Percentiles rank a stretch among this genome's conserved stretches.
Conservation (phyloP, 768 basidiomycete species). For the Ephemerocybe angulata region DNA sequence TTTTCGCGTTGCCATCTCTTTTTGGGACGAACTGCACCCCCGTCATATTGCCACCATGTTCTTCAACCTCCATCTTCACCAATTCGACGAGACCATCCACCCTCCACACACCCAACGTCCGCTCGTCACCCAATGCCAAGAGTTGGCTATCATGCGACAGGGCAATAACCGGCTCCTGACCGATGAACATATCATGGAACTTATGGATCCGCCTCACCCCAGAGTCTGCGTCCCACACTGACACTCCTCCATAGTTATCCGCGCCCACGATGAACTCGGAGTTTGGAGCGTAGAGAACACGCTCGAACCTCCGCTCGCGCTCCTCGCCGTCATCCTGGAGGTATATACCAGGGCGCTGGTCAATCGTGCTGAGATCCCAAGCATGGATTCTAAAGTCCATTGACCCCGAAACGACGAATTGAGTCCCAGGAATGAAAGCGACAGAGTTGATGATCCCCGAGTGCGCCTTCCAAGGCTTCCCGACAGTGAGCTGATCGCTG, state of each 20-base stretch:
- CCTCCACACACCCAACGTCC: neutral
- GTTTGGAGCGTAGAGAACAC: neutral
- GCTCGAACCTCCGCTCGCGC: neutral
- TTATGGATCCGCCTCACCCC: neutral
- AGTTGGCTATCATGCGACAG: neutral
- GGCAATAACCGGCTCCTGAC: neutral
- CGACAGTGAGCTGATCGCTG: too few relatives aligned
- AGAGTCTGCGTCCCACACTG: neutral
- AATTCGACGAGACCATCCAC: neutral
- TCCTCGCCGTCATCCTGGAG: neutral
- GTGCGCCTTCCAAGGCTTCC: conserved; percentile 9
- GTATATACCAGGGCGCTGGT: neutral
- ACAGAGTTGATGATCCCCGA: conserved; percentile 10
- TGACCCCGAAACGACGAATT: conserved; percentile 13
- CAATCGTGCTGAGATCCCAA: conserved; percentile 3
- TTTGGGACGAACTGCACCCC: too few relatives aligned
- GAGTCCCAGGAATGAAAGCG: conserved; percentile 24
- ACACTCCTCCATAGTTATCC: neutral
- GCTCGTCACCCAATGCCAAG: neutral
- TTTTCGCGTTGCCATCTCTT: too few relatives aligned
- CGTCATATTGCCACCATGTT: neutral
- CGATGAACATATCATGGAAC: neutral
- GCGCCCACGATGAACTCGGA: neutral
- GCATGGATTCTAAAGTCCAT: neutral
- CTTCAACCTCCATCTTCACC: neutral